Conservation (phyloP, 2,329 filamentous ascomycete species). For the Drechslerella coelobrocha region DNA sequence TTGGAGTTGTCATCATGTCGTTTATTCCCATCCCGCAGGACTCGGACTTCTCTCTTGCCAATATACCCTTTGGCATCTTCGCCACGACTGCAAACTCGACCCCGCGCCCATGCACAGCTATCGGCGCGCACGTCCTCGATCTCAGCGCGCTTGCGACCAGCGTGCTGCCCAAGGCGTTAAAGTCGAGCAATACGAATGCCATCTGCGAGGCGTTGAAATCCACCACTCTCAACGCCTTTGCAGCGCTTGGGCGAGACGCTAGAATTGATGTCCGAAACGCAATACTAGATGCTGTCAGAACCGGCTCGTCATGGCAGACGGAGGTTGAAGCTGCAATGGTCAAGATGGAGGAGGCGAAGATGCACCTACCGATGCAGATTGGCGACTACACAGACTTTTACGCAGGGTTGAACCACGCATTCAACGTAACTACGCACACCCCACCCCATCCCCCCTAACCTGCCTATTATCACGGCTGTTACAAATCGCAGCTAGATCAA, state of each 20-base stretch:
- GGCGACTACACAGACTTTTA: slow-evolving; percentile 89
- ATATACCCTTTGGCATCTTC: slow-evolving; percentile 85
- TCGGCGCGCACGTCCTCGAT: slow-evolving; percentile 75
- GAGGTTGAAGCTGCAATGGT: slow-evolving; percentile 64
- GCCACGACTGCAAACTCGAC: slow-evolving; percentile 66
- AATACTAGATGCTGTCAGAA: slow-evolving; percentile 29
- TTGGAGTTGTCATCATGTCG: slow-evolving; percentile 23
- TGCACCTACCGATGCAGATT: slow-evolving; percentile 77
- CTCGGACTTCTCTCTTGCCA: slow-evolving; percentile 76
- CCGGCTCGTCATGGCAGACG: slow-evolving; percentile 20
- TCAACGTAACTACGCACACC: slow-evolving; percentile 56
- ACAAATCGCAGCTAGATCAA: not conserved
- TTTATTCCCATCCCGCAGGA: slow-evolving; percentile 64
- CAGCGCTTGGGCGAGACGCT: slow-evolving; percentile 71
- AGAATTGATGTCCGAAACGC: slow-evolving; percentile 56
- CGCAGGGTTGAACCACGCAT: slow-evolving; percentile 78
- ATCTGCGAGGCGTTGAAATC: slow-evolving; percentile 61
- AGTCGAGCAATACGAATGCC: not conserved
- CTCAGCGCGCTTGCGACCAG: slow-evolving; percentile 66
- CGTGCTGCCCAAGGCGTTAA: slow-evolving; percentile 14
- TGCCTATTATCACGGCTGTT: not conserved
- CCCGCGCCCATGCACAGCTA: slow-evolving; percentile 72
- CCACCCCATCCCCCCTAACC: slow-evolving; percentile 24
- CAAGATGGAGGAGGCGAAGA: slow-evolving; percentile 66
- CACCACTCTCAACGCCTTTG: slow-evolving; percentile 75